Evolutionary conservation across 441 rosid genomes (phyloP).

Genomic region (Erodium trifolium): DNA sequence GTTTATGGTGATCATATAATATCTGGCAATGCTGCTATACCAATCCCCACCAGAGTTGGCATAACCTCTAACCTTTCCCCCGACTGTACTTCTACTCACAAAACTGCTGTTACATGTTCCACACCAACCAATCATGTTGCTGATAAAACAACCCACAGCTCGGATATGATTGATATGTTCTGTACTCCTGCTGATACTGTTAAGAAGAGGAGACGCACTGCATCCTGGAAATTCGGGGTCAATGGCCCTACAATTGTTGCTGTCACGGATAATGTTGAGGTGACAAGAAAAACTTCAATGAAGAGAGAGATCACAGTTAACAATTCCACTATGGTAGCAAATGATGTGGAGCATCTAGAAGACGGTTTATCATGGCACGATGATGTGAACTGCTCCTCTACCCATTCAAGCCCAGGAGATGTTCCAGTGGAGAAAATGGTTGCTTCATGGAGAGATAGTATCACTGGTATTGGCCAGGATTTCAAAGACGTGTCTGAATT

Average conservation of each 20-base stretch:
- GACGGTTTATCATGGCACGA: conserved; percentile 23
- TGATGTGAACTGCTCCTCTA: conserved; percentile 20
- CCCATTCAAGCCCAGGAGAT: conserved; percentile 23
- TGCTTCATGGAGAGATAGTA: conserved; percentile 70
- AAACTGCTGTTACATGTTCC: conserved; percentile 15
- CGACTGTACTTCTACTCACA: conserved; percentile 11
- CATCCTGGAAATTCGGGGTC: conserved; percentile 38
- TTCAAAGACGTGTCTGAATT: conserved; percentile 66
- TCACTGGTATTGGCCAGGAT: conserved; percentile 81
- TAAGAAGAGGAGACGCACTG: conserved; percentile 73
- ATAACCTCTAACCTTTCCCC: conserved; percentile 23
- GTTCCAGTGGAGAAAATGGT: conserved; percentile 40
- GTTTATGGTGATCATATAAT: conserved; percentile 20
- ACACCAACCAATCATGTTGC: conserved; percentile 20
- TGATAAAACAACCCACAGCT: conserved; percentile 21
- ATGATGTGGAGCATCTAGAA: conserved; percentile 23
- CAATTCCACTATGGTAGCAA: conserved; percentile 28
- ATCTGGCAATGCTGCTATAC: conserved; percentile 16
- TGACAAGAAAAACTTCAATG: conserved; percentile 32
- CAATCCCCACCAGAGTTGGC: conserved; percentile 18
- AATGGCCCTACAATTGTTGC: conserved; percentile 28
- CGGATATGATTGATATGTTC: conserved; percentile 33
- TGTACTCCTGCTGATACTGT: conserved; percentile 64
- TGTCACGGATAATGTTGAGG: conserved; percentile 27
- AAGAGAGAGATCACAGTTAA: conserved; percentile 24